A percentile compares a stretch with the other conserved stretches of the same genome.
Evolutionary conservation across 2,329 filamentous ascomycete genomes (phyloP).

Genomic region (Biscogniauxia sp.): DNA sequence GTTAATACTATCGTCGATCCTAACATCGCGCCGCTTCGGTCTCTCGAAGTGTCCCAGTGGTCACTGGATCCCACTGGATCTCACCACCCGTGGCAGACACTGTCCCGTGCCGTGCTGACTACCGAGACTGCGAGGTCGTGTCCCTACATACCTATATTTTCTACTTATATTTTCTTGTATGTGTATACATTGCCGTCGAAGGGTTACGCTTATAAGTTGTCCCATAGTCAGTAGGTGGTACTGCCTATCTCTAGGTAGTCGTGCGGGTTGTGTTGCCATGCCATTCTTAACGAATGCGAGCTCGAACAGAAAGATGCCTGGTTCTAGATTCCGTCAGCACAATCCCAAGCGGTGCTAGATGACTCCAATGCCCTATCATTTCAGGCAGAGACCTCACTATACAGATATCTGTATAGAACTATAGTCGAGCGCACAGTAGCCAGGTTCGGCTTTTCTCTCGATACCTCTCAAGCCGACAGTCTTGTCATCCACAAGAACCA

Average conservation of each 20-base stretch:
- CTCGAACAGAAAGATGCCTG: neutral
- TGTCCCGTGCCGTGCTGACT: neutral
- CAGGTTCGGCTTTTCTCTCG: neutral
- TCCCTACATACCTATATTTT: no score
- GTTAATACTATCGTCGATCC: neutral
- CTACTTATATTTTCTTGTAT: no score
- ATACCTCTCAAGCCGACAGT: neutral
- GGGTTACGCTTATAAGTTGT: no score
- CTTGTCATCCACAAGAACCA: slow-evolving; percentile 9
- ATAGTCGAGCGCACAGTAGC: no score
- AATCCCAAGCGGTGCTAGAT: no score
- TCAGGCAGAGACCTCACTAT: no score
- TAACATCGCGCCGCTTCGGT: neutral
- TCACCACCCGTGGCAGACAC: neutral
- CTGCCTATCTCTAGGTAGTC: no score
- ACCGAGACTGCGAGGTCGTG: no score
- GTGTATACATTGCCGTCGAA: no score
- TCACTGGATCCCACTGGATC: neutral
- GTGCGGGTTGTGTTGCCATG: neutral
- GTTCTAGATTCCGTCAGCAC: neutral
- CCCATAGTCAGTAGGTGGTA: no score
- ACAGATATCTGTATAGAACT: no score
- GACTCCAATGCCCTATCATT: no score
- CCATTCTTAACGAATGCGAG: neutral
- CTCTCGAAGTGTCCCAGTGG: neutral